Evolutionary conservation across 352 stramenopile species (phyloP).

Genomic region (Phytophthora kernoviae): DNA sequence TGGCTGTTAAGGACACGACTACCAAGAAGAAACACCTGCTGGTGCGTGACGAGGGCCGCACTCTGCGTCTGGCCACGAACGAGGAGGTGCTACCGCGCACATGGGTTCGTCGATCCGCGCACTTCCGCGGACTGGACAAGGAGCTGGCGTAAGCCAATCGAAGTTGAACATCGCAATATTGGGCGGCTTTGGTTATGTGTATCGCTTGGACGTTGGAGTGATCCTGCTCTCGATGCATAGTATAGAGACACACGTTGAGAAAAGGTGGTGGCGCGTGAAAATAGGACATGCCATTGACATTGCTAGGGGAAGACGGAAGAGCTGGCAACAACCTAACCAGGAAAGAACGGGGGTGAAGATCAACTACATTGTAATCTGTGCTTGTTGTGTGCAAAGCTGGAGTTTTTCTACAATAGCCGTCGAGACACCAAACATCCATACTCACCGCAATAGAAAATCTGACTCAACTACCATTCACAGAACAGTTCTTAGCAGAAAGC

Average conservation of each 20-base stretch:
- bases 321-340: slow-evolving; percentile 16
- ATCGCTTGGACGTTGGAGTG: slow-evolving; percentile 16
- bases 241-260: slow-evolving; percentile 33
- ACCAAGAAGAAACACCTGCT: slow-evolving; percentile 81
- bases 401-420: too few species aligned
- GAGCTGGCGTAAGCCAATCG: slow-evolving; percentile 33
- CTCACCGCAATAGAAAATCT: too few species aligned
- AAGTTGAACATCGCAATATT: background rate
- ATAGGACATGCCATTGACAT: slow-evolving; percentile 30
- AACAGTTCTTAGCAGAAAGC: too few species aligned
- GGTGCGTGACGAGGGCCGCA: slow-evolving; percentile 58
- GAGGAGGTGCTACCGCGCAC: slow-evolving; percentile 79
- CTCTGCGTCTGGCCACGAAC: slow-evolving; percentile 72
- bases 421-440: too few species aligned
- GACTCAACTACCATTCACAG: too few species aligned
- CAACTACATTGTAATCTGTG: background rate
- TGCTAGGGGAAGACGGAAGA: slow-evolving; percentile 11
- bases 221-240: slow-evolving; percentile 15
- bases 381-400: background rate
- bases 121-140: slow-evolving; percentile 74
- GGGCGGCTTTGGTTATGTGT: slow-evolving; percentile 25
- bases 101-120: slow-evolving; percentile 78
- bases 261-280: slow-evolving; percentile 19
- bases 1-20: slow-evolving; percentile 84
- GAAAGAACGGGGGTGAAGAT: slow-evolving; percentile 26